These are phyloP conservation scores for Astragalus glycyphyllos DNA, from an alignment of 306 rosid genomes.

Conservation along the genomic window DNA sequence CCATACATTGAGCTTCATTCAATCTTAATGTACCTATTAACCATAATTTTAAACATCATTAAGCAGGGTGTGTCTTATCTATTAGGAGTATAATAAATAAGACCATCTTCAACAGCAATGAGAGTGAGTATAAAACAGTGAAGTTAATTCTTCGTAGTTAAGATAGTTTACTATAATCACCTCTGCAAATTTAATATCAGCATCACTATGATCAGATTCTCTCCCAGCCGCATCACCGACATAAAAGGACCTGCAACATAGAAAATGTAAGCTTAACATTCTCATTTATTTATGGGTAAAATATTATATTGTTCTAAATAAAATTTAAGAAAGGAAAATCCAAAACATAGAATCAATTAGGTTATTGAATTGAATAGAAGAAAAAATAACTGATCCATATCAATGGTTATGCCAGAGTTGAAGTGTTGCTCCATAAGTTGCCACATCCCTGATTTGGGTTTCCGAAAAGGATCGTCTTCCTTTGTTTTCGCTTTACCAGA, in stretches of 20 bases:
- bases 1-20: too few relatives aligned
- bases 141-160: conserved; percentile 8
- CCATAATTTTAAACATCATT: too few relatives aligned
- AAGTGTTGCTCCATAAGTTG: conserved; percentile 78
- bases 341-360: conserved; percentile 20
- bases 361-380: conserved; percentile 36
- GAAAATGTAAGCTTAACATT: conserved; percentile 32
- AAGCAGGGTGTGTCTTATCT: too few relatives aligned
- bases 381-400: conserved; percentile 74
- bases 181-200: conserved; percentile 88
- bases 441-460: conserved; percentile 96
- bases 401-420: conserved; percentile 79
- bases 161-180: conserved; percentile 46
- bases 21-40: too few relatives aligned
- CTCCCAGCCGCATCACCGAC: conserved; percentile 99
- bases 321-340: conserved; percentile 8
- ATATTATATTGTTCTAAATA: conserved; percentile 12
- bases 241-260: conserved; percentile 75
- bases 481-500: conserved; percentile 50
- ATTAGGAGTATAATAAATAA: too few relatives aligned
- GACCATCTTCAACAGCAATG: not conserved
- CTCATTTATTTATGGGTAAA: conserved; percentile 18
- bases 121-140: not conserved
- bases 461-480: conserved; percentile 78
- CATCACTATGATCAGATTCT: conserved; percentile 82